Evolutionary conservation across 1,284 basidiomycete species (phyloP).

Genomic region (Papiliotrema flavescens): DNA sequence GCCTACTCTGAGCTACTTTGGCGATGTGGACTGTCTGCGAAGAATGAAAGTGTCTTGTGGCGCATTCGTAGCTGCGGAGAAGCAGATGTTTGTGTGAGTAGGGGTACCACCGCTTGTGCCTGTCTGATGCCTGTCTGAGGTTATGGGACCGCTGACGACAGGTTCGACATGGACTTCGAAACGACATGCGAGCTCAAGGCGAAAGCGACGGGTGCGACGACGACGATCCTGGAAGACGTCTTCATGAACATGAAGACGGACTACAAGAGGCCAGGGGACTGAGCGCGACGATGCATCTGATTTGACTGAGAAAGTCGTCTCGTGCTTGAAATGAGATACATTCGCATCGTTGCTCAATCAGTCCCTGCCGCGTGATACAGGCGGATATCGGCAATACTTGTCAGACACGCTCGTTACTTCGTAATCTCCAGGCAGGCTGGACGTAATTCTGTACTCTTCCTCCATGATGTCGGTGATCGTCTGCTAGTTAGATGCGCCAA

Average conservation of each 20-base stretch:
- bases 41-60: conserved; percentile 22
- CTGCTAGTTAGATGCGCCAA: not conserved
- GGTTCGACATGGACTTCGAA: conserved; percentile 36
- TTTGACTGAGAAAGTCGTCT: too few relatives aligned
- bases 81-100: conserved; percentile 20
- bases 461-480: conserved; percentile 5
- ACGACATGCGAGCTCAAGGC: conserved; percentile 28
- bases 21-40: conserved; percentile 5
- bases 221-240: not conserved
- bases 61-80: conserved; percentile 5
- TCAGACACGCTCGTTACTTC: conserved; percentile 4
- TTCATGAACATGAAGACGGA: not conserved
- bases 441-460: not conserved
- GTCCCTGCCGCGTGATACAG: not conserved
- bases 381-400: conserved; percentile 6
- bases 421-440: conserved; percentile 5
- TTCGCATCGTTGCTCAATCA: too few relatives aligned
- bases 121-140: not conserved
- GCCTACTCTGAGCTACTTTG: conserved; percentile 7
- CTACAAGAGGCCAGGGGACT: not conserved
- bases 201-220: not conserved
- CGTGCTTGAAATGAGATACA: too few relatives aligned
- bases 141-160: conserved; percentile 5
- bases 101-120: too few relatives aligned
- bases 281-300: too few relatives aligned